Evolutionary conservation across 129 eudicot genomes (phyloP).

Genomic region (Lactuca sativa): DNA sequence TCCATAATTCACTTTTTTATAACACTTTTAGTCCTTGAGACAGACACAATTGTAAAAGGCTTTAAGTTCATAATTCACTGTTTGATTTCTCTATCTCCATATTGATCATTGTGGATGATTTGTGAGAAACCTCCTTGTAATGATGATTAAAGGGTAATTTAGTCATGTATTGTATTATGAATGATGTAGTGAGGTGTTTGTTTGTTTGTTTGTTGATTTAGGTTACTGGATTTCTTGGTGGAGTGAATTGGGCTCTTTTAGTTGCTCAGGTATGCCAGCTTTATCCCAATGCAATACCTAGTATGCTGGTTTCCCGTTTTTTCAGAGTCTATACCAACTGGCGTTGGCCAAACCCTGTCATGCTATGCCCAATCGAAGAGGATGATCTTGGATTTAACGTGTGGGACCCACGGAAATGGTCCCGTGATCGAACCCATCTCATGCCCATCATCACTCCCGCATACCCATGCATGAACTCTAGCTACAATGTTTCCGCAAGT

Average conservation of each 20-base stretch:
- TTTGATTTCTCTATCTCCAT: too few species aligned
- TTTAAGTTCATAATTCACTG: too few species aligned
- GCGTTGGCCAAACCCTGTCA: constrained; percentile 53
- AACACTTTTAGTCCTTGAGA: too few species aligned
- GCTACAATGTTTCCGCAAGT: constrained; percentile 47
- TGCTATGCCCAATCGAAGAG: constrained; percentile 45
- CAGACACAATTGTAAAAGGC: too few species aligned
- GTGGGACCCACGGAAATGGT: constrained; percentile 38
- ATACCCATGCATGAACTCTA: constrained; percentile 48
- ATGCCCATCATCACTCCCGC: constrained; percentile 48
- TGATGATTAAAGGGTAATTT: not conserved
- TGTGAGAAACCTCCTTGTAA: too few species aligned
- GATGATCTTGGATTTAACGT: constrained; percentile 39
- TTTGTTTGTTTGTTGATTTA: not conserved
- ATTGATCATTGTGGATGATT: too few species aligned
- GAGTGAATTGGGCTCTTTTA: constrained; percentile 50
- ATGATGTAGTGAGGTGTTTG: too few species aligned
- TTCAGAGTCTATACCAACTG: constrained; percentile 43
- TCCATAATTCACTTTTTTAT: too few species aligned
- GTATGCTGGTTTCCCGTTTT: constrained; percentile 53
- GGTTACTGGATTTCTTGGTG: constrained; percentile 47
- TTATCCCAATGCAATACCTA: constrained; percentile 48
- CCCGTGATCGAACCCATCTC: constrained; percentile 37
- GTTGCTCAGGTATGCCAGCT: constrained; percentile 55
- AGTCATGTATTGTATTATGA: not conserved